A percentile compares a stretch with the other conserved stretches of the same genome.
These are phyloP conservation scores for Phytopythium mirpurense DNA, from an alignment of 352 stramenopile species.

Conservation along the genomic window DNA sequence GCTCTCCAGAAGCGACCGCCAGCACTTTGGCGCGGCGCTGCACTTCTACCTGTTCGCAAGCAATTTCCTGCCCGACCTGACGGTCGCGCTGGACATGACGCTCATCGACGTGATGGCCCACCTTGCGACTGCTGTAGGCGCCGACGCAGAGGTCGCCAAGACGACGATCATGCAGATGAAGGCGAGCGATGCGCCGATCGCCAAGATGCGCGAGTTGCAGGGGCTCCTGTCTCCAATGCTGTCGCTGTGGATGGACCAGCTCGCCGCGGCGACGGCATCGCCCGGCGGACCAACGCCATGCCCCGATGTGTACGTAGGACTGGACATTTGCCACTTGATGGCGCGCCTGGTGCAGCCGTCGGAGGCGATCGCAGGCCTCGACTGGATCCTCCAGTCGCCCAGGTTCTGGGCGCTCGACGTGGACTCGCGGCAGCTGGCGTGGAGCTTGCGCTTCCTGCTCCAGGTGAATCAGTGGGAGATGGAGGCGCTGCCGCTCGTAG, in stretches of 20 bases:
- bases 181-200: slow-evolving; percentile 20
- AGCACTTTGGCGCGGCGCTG: slow-evolving; percentile 20
- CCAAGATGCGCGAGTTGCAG: slow-evolving; percentile 25
- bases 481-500: neutral
- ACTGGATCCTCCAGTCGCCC: slow-evolving; percentile 28
- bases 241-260: slow-evolving; percentile 33
- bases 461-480: slow-evolving; percentile 23
- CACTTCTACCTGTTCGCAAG: slow-evolving; percentile 34
- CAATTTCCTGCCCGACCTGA: slow-evolving; percentile 16
- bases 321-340: slow-evolving; percentile 50
- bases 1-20: slow-evolving; percentile 15
- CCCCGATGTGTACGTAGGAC: slow-evolving; percentile 30
- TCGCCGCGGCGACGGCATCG: slow-evolving; percentile 5
- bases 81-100: slow-evolving; percentile 18
- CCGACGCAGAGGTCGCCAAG: slow-evolving; percentile 17
- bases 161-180: slow-evolving; percentile 26
- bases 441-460: slow-evolving; percentile 42
- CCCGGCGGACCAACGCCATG: neutral
- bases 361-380: slow-evolving; percentile 29
- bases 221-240: slow-evolving; percentile 25
- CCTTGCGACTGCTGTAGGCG: slow-evolving; percentile 17
- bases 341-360: slow-evolving; percentile 24
- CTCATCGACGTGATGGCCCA: slow-evolving; percentile 28
- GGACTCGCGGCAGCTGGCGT: slow-evolving; percentile 33
- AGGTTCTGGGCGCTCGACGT: slow-evolving; percentile 22